Evolutionary conservation across 805 yeast genomes (phyloP).

Genomic region (Ogataea angusta): DNA sequence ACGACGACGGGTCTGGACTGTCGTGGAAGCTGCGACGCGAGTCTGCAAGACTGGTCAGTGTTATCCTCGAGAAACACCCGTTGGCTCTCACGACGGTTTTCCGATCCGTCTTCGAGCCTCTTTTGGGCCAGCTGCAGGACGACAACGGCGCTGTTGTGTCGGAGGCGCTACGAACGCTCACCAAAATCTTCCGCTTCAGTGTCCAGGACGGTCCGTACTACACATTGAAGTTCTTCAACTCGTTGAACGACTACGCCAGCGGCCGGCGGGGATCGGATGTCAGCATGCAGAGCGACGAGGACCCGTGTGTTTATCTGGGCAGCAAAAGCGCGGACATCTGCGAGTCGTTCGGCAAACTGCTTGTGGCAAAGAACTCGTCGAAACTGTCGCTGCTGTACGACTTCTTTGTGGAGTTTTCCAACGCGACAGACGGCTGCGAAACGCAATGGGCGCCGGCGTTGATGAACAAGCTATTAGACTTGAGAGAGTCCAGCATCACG

Average conservation of each 20-base stretch:
- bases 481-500: slow-evolving; percentile 26
- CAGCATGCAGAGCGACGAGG: slow-evolving; percentile 34
- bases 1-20: slow-evolving; percentile 37
- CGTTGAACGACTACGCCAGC: slow-evolving; percentile 20
- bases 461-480: slow-evolving; percentile 16
- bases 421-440: slow-evolving; percentile 27
- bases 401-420: slow-evolving; percentile 26
- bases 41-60: slow-evolving; percentile 42
- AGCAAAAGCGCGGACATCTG: slow-evolving; percentile 16
- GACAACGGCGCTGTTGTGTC: slow-evolving; percentile 47
- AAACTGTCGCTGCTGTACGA: slow-evolving; percentile 22
- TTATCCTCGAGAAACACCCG: slow-evolving; percentile 39
- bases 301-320: slow-evolving; percentile 25
- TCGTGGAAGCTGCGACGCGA: slow-evolving; percentile 64
- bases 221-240: slow-evolving; percentile 25
- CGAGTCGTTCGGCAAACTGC: slow-evolving; percentile 15
- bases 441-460: slow-evolving; percentile 17
- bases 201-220: slow-evolving; percentile 32
- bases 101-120: slow-evolving; percentile 26
- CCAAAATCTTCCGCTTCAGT: slow-evolving; percentile 36
- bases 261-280: slow-evolving; percentile 37
- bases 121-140: slow-evolving; percentile 41
- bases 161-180: slow-evolving; percentile 46
- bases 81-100: slow-evolving; percentile 34
- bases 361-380: slow-evolving; percentile 14